Evolutionary conservation across 495 filamentous ascomycete genomes (phyloP), one percentile per base, ranked within the genome.

Genomic region (Hypoxylon subgilvum): DNA sequence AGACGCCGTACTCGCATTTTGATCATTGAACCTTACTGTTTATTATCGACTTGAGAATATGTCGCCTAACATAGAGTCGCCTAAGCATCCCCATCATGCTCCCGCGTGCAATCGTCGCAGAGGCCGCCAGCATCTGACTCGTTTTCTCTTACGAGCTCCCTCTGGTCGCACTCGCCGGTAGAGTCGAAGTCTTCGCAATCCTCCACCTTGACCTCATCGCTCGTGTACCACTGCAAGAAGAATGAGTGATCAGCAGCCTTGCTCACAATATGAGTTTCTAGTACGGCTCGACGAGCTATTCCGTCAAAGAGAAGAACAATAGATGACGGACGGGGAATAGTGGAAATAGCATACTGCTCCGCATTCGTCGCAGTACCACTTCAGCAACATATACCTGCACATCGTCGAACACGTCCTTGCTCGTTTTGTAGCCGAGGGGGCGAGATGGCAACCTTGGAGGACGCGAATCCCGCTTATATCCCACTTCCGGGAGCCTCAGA

Each of bases 341-440:
- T 19, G 16, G 58, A 54, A 50, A 27, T 27, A 10, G 43, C 61
- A 50, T 64, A 64, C 61, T 64, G 67, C 67, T 57, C 67, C 67
- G 28, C 67, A 70, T 18, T 68, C 67, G 23, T 67, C 67, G 48
- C 67, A 70, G 65, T 68, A 70, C 67, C 67, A 70, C 55, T 63
- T 67, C 3, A 70, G 48, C 34, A 67, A 28, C 64, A 70, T 63
- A 22, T 68, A 70, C 22, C 30, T 53, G 35, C 67, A 70, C 67
- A 70, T 70, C 19, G 38, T 64, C 17, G 43, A 17, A 45, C 19
- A 14, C 38, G 2, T 40, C 30, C 39, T 59, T 27, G 25, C 53
- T 45, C 39, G 31, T 54, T 13, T 54, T 35, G n/a, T 55, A 39
- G 18, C 35, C 43, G 42, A 40, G 9, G 18, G 39, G 21, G 36